These are phyloP conservation scores for Poa annua DNA, from an alignment of 176 grass and related monocot species.

Conservation along the genomic window DNA sequence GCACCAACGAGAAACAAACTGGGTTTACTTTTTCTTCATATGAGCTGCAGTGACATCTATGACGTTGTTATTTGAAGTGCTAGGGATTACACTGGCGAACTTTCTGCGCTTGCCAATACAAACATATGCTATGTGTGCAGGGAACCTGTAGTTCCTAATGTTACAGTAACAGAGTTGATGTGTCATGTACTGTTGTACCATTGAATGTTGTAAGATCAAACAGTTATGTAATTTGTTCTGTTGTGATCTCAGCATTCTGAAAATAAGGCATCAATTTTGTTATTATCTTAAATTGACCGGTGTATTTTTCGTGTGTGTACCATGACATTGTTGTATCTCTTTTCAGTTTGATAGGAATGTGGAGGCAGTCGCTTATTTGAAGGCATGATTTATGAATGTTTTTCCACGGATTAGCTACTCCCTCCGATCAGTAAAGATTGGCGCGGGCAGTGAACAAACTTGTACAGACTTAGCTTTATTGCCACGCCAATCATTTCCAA, in stretches of 20 bases:
- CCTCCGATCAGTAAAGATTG: too few species aligned
- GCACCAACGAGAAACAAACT: constrained; percentile 70
- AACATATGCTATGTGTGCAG: constrained; percentile 21
- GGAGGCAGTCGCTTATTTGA: neutral
- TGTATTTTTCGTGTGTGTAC: neutral
- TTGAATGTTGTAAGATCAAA: constrained; percentile 32
- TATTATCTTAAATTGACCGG: constrained; percentile 5
- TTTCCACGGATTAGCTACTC: neutral
- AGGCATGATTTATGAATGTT: constrained; percentile 16
- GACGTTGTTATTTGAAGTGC: constrained; percentile 38
- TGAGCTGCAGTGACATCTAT: constrained; percentile 65
- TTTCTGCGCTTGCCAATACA: constrained; percentile 14
- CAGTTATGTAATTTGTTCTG: constrained; percentile 16
- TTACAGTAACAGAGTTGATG: constrained; percentile 26
- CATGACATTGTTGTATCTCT: constrained; percentile 7
- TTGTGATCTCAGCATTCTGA: constrained; percentile 13
- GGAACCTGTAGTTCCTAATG: constrained; percentile 9
- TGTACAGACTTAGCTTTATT: too few species aligned
- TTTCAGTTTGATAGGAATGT: constrained; percentile 1
- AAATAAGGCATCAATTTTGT: neutral
- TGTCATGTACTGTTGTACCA: constrained; percentile 32
- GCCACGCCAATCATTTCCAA: too few species aligned
- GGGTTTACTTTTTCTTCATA: constrained; percentile 97
- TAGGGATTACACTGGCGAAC: neutral
- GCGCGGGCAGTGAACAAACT: too few species aligned